phyloP scores from a whole-genome alignment of 2,329 filamentous ascomycete species.

The Fusarium citri region DNA sequence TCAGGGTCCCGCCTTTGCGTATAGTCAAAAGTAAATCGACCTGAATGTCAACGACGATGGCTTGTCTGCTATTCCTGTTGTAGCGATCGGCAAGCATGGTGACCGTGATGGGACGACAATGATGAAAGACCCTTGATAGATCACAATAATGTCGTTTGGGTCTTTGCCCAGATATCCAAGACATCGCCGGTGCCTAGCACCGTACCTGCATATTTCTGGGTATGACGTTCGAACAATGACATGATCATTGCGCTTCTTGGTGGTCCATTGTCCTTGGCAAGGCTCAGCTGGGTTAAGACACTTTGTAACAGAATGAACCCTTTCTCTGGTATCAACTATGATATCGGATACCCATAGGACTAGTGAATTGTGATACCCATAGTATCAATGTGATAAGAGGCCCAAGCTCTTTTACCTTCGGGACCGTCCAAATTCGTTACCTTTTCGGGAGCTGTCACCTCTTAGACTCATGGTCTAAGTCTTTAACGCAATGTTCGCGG shows the following conservation, averaged over 20 bases:
- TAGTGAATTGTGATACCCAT: background rate
- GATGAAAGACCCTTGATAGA: slow-evolving; percentile 13
- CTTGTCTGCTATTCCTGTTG: background rate
- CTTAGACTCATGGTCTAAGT: background rate
- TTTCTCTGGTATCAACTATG: too few relatives aligned
- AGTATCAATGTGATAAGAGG: too few relatives aligned
- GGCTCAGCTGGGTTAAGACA: background rate
- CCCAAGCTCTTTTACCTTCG: background rate
- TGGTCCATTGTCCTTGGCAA: background rate
- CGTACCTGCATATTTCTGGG: slow-evolving; percentile 8
- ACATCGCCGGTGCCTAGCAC: background rate
- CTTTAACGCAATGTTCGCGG: background rate
- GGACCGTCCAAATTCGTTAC: background rate
- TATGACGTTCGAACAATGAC: background rate
- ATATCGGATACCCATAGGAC: background rate
- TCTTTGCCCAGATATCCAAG: background rate
- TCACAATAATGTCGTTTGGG: slow-evolving; percentile 3
- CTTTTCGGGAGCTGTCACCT: background rate
- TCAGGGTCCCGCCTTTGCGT: slow-evolving; percentile 15
- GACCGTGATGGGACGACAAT: background rate
- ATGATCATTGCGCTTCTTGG: background rate
- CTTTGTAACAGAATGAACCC: background rate
- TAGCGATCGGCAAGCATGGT: background rate
- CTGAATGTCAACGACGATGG: background rate
- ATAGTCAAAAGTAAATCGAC: background rate